Evolutionary conservation across 805 yeast species (phyloP).

Genomic region (Wickerhamomyces bovis): DNA sequence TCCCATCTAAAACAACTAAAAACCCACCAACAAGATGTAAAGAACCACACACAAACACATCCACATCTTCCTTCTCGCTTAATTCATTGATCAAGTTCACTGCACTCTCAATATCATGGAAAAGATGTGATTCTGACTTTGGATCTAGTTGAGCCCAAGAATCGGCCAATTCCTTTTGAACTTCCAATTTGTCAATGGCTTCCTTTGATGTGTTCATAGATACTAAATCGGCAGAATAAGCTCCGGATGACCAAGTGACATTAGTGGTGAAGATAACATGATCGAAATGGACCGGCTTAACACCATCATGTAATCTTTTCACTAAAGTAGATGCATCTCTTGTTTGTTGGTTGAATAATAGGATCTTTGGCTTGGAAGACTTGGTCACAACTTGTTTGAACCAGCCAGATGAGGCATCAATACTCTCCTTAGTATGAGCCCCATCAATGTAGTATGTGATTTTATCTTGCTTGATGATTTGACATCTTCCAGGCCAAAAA

Average conservation of each 20-base stretch:
- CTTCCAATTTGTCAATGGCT: conserved; percentile 69
- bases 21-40: conserved; percentile 93
- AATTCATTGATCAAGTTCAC: conserved; percentile 41
- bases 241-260: conserved; percentile 82
- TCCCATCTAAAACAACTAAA: conserved; percentile 67
- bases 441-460: conserved; percentile 90
- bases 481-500: conserved; percentile 96
- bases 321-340: conserved; percentile 73
- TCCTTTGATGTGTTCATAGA: conserved; percentile 80
- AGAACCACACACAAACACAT: conserved; percentile 91
- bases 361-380: conserved; percentile 33
- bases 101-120: conserved; percentile 72
- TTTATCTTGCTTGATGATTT: conserved; percentile 42
- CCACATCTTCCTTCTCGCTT: conserved; percentile 29
- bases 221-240: conserved; percentile 73
- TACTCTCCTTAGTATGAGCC: conserved; percentile 89
- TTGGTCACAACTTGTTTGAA: conserved; percentile 38
- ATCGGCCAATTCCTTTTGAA: conserved; percentile 70
- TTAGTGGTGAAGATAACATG: conserved; percentile 84
- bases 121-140: conserved; percentile 42
- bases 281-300: conserved; percentile 49
- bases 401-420: conserved; percentile 82
- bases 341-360: conserved; percentile 91
- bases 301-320: conserved; percentile 40
- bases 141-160: conserved; percentile 58